Evolutionary conservation across 1,139 yeast genomes (phyloP), one percentile per base, ranked within the genome.

Genomic region (Pichia kudriavzevii): DNA sequence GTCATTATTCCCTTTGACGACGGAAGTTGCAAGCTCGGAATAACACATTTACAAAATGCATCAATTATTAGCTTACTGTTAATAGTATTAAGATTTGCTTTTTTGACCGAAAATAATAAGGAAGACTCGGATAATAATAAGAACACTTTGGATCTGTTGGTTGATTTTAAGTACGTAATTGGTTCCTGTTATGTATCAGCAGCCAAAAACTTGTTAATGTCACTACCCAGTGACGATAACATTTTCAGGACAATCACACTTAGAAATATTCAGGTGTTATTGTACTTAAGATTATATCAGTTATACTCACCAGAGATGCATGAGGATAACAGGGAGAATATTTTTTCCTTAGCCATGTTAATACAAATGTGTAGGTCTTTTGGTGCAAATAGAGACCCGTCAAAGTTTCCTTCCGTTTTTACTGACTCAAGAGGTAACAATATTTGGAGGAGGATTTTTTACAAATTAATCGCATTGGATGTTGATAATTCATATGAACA

Each of bases 361-460:
- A 59, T 70, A 27, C 76, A 71, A 46, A 69, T 72, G 73, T 69
- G 70, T n/a, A 61, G 71, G 38, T 61, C 69, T 34, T 61, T 68
- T 45, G 80, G 79, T 11, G 49, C 70, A 2, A 70, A 72, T 47
- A 61, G 76, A 44, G 78, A 73, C 46, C 78, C 79, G 1, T 64
- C 61, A 30, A 59, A 63, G 38, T 72, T 68, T 44, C 48, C 55
- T 2, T 39, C 52, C 3, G 43, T 58, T 7, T 47, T 41, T 25
- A 41, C 26, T 11, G 53, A 52, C 26, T 44, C 44, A 9, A 36
- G 47, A 15, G 50, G 61, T 9, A 42, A 47, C 11, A 60, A 54
- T 34, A 30, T 62, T 10, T 67, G 75, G 75, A 60, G 73, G 44
- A 62, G 69, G 39, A 59, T 69, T 1, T 71, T 67, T 66, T 64